Evolutionary conservation across 345 rosid genomes (phyloP), one percentile per base, ranked within the genome.

Genomic region (Rhodamnia rubescens): DNA sequence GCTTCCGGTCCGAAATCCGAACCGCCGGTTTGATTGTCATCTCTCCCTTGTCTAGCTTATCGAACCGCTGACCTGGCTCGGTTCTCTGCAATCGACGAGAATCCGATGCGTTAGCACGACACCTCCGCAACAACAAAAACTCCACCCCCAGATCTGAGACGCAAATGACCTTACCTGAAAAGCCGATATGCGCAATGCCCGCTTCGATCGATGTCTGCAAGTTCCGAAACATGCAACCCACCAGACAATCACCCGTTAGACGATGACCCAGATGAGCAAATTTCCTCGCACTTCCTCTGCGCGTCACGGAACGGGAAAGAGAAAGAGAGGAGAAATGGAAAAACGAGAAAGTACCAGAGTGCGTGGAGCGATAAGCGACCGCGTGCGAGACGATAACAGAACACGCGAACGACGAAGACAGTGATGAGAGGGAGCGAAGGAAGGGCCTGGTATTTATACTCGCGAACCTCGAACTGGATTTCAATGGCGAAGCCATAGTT

Each of bases 21-120:
- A 93, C 95, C 80, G 90, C 92, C 87, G 95, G 98, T 88, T 97
- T 95, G 85, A 97, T 94, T 87, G 98, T 95, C 99, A 97, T 87
- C 51, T 82, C 89, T 86, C 80, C 88, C 58, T 47, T 58, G 11
- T 83, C 85, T 86, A 52, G 83, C 86, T 44, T n/a, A 55, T 86
- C 16, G 47, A 59, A 81, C 47, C 89, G 87, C 47, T 86, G 47
- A 12, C 29, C 50, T 18, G 85, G 74, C 52, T 92, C 90, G 83
- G 57, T 88, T 86, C 88, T 92, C 96, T 96, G 92, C 85, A 84
- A 85, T 54, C 24, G 84, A 50, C 64, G 42, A 49, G 53, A 57
- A 59, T 58, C 21, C 53, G 24, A 47, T 18, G 75, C 24, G 44
- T 64, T 81, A 21, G 55, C 16, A 64, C 24, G 44, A 3, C 78